These are phyloP conservation scores for Solanum pennellii DNA, from an alignment of 257 asterid species.

Conservation along the genomic window DNA sequence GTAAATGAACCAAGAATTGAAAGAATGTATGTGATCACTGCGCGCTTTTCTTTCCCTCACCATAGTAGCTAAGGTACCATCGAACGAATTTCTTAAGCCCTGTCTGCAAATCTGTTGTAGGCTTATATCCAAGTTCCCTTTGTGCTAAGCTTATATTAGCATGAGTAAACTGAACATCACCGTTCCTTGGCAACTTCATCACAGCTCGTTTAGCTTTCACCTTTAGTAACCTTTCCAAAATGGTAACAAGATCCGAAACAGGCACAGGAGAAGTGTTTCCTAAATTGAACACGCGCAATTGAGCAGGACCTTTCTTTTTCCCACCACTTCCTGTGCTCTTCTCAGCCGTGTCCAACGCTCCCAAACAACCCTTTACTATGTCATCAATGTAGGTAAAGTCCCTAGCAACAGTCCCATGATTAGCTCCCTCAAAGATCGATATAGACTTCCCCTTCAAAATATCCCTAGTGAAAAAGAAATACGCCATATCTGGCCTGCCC, in stretches of 20 bases:
- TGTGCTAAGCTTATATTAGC: conserved; percentile 49
- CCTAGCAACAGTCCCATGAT: conserved; percentile 54
- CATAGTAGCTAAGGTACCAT: conserved; percentile 55
- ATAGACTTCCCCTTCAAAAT: conserved; percentile 46
- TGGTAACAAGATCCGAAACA: conserved; percentile 42
- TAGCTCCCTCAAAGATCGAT: conserved; percentile 40
- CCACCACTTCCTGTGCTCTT: conserved; percentile 64
- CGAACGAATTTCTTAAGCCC: conserved; percentile 52
- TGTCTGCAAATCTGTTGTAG: conserved; percentile 36
- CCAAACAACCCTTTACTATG: conserved; percentile 55
- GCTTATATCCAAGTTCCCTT: conserved; percentile 52
- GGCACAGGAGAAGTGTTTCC: conserved; percentile 61
- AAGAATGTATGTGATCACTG: conserved; percentile 20
- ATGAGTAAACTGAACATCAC: conserved; percentile 58
- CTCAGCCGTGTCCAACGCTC: conserved; percentile 46
- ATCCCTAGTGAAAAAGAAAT: conserved; percentile 49
- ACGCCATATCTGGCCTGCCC: conserved; percentile 70
- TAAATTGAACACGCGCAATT: conserved; percentile 35
- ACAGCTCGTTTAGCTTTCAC: conserved; percentile 43
- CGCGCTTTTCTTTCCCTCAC: conserved; percentile 33
- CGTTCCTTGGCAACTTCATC: conserved; percentile 56
- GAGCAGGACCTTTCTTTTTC: conserved; percentile 54
- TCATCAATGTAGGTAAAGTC: conserved; percentile 60
- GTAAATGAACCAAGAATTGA: conserved; percentile 17
- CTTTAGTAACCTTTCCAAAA: conserved; percentile 52